Base-by-base conservation (phyloP, 306 rosid species). In the Morella rubra region DNA sequence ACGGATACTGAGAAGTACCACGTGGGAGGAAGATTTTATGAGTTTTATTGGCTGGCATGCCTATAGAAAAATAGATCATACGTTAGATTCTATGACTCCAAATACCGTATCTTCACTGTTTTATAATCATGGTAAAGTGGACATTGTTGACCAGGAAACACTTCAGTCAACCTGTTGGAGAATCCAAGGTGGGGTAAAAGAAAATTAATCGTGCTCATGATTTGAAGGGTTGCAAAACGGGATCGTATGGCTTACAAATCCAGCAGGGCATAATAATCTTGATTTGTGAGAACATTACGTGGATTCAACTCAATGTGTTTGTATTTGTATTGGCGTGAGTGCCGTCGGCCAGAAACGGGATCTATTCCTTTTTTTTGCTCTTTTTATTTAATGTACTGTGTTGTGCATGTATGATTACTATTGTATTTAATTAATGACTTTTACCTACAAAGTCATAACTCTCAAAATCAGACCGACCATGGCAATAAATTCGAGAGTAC, bases 1-100 rank as follows among this genome's bases (percentile, higher is more conserved):
- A 74, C 91, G 68, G 74, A 68, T 73, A 71, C 80, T 77, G 79
- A 88, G 83, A 89, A 87, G 82, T 84, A 85, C 81, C 90, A 84
- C 91, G 83, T 87, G 91, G 96, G 85, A 70, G 71, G 66, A 41
- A 56, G 53, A 42, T 55, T 80, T 76, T 76, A 50, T 46, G 58
- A 72, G 80, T 79, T 80, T 80, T 80, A 84, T 89, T 85, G 91
- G 86, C 72, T 84, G 83, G 76, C 87, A 84, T 80, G 77, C 76
- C 81, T 19, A 79, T 82, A 82, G 77, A 84, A 68, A 65, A 77
- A 41, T 58, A 3, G 41, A 55, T 54, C 76, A 73, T 22, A n/a
- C 53, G 75, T 81, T 73, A 73, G 83, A 83, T 78, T 85, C 82
- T 71, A 79, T 62, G 20, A 70, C 79, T 71, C 18, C 69, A 56